Percentiles rank a stretch among this genome's conserved stretches.
Conservation (phyloP, 495 filamentous ascomycete genomes). For the Penicillium malachiteum region DNA sequence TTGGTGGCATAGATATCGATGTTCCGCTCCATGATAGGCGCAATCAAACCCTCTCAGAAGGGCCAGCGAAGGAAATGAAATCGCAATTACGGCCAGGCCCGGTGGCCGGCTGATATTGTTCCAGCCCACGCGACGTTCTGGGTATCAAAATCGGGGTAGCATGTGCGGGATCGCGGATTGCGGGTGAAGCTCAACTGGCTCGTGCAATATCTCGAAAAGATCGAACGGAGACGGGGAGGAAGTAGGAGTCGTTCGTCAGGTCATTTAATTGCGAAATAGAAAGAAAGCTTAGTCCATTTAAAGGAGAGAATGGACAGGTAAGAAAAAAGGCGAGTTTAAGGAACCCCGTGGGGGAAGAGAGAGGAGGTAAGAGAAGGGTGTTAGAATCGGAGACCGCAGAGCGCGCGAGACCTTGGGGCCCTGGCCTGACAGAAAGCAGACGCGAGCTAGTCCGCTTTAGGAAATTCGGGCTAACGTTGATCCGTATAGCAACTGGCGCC, state of each 20-base stretch:
- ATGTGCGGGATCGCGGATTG: slow-evolving; percentile 51
- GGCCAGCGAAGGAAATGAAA: slow-evolving; percentile 23
- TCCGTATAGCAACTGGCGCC: slow-evolving; percentile 16
- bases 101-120: slow-evolving; percentile 38
- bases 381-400: slow-evolving; percentile 31
- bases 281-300: slow-evolving; percentile 52
- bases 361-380: slow-evolving; percentile 41
- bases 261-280: slow-evolving; percentile 52
- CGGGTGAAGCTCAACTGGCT: slow-evolving; percentile 37
- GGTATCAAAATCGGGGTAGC: slow-evolving; percentile 23
- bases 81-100: slow-evolving; percentile 40
- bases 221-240: slow-evolving; percentile 28
- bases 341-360: slow-evolving; percentile 30
- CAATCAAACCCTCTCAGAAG: slow-evolving; percentile 24
- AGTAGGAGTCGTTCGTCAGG: slow-evolving; percentile 32
- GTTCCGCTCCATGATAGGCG: slow-evolving; percentile 48
- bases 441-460: slow-evolving; percentile 39
- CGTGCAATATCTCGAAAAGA: slow-evolving; percentile 56
- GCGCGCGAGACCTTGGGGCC: slow-evolving; percentile 33
- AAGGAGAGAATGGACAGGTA: slow-evolving; percentile 56
- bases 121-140: slow-evolving; percentile 32
- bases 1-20: slow-evolving; percentile 61
- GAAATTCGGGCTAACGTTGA: slow-evolving; percentile 31
- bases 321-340: slow-evolving; percentile 62
- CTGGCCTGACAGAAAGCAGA: slow-evolving; percentile 33